Percentiles rank a stretch among this genome's conserved stretches.
Evolutionary conservation across 257 asterid genomes (phyloP).

Genomic region (Fraxinus anomala): DNA sequence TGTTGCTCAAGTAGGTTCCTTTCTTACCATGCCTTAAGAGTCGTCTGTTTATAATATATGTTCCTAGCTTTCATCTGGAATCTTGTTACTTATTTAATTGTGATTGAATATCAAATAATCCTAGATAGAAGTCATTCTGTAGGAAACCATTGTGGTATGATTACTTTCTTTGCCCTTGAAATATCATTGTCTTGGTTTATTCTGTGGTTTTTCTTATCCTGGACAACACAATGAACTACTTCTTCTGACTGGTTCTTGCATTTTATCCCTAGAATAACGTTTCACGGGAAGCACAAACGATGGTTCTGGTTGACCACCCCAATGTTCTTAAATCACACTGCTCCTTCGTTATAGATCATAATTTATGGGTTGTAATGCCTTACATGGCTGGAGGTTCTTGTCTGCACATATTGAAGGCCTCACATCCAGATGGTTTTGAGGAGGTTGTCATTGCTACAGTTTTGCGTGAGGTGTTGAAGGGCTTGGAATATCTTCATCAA

Average conservation of each 20-base stretch:
- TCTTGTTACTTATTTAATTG: conserved; percentile 20
- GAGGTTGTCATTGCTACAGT: conserved; percentile 92
- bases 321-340: conserved; percentile 93
- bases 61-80: conserved; percentile 12
- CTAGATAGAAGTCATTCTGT: conserved; percentile 22
- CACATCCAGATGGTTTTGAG: conserved; percentile 91
- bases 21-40: not conserved
- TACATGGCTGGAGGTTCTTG: conserved; percentile 98
- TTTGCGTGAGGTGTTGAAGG: conserved; percentile 86
- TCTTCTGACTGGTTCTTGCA: conserved; percentile 34
- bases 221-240: conserved; percentile 23
- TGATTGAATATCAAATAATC: not conserved
- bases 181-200: conserved; percentile 5
- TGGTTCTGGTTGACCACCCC: conserved; percentile 94
- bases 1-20: not conserved
- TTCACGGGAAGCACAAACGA: conserved; percentile 93
- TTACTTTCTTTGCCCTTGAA: conserved; percentile 11
- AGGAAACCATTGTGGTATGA: not conserved
- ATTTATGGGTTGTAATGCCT: conserved; percentile 97
- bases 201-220: conserved; percentile 16
- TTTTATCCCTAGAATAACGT: conserved; percentile 66
- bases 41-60: not conserved
- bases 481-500: conserved; percentile 92
- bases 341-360: conserved; percentile 88
- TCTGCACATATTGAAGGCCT: conserved; percentile 86